Evolutionary conservation across 352 stramenopile genomes (phyloP).

Genomic region (Phytopythium aichiense): DNA sequence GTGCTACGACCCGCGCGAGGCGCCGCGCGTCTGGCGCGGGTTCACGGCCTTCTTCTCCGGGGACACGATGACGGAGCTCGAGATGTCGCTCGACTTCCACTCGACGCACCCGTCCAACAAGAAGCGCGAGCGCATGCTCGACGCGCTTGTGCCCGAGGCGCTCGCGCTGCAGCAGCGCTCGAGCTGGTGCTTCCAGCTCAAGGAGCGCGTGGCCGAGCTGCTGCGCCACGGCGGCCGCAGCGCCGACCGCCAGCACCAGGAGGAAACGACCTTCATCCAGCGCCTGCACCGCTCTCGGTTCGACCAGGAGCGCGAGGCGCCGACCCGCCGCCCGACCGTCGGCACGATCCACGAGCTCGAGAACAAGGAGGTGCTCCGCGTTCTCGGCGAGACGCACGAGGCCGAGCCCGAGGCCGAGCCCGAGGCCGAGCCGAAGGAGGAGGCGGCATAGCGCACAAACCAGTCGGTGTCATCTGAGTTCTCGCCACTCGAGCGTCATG

Average conservation of each 20-base stretch:
- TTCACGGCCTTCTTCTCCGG: conserved; percentile 33
- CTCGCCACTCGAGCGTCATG: not conserved
- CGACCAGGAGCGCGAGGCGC: conserved; percentile 9
- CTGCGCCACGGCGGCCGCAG: conserved; percentile 10
- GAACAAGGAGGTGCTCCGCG: conserved; percentile 52
- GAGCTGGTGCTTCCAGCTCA: conserved; percentile 56
- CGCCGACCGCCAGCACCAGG: conserved; percentile 4
- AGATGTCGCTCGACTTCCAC: conserved; percentile 46
- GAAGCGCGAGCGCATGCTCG: conserved; percentile 45
- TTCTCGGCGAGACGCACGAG: conserved; percentile 6
- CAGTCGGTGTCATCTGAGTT: too few relatives aligned
- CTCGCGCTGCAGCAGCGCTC: conserved; percentile 33
- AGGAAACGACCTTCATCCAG: conserved; percentile 34
- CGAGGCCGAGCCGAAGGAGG: too few relatives aligned
- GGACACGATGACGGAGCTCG: conserved; percentile 25
- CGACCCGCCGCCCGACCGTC: conserved; percentile 31
- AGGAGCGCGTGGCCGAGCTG: conserved; percentile 50
- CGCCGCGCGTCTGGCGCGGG: conserved; percentile 39
- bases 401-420: not conserved
- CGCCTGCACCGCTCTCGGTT: conserved; percentile 30
- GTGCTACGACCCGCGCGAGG: conserved; percentile 63
- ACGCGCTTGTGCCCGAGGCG: conserved; percentile 37
- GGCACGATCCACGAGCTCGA: conserved; percentile 54
- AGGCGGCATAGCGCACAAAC: too few relatives aligned
- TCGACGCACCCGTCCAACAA: conserved; percentile 66